Evolutionary conservation across 1,284 basidiomycete species (phyloP), one percentile per base, ranked within the genome.

Genomic region (Moesziomyces parantarcticus): DNA sequence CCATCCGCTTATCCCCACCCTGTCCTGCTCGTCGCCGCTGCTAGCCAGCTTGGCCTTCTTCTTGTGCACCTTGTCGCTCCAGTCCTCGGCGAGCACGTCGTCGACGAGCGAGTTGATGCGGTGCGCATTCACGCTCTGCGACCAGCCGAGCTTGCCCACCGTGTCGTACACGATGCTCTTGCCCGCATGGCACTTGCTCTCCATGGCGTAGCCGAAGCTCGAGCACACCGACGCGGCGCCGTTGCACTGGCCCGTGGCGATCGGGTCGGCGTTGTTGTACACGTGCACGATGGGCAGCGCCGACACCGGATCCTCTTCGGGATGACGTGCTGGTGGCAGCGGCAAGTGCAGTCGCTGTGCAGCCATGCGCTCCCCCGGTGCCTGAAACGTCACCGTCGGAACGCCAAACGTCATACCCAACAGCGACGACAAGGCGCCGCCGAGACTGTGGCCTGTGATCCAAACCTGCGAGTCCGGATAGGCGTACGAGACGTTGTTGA

Each of bases 401-500:
- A 88, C 88, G n/a, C 96, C 96, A 82, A 97, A 99, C 0, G 96
- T 97, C 18, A 90, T 87, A 1, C 92, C 94, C 20, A 98, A 86
- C 54, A 97, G 87, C n/a, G 91, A 89, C 0, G 93, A 90, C 6
- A 98, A 86, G 0, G 92, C 89, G 14, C 94, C 95, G 45, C 95
- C 94, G 8, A 99, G 86, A 18, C 92, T 95, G 84, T 97, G 94
- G 0, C 96, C 96, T 18, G 89, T 89, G 42, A 98, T 86, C 97
- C 96, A 99, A 64, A 99, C 92, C 73, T 92, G 92, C 55, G 94
- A 89, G 69, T 92, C 86, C 10, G 96, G 97, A 84, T 97, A 99
- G 88, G 96, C 89, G 83, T 92, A 92, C 6, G 94, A 92, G 52
- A 99, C 77, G 47, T 83, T 83, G 76, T 83, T 83, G 74, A 73